Base-by-base conservation (phyloP, 345 rosid species). In the Citrus unshiu region DNA sequence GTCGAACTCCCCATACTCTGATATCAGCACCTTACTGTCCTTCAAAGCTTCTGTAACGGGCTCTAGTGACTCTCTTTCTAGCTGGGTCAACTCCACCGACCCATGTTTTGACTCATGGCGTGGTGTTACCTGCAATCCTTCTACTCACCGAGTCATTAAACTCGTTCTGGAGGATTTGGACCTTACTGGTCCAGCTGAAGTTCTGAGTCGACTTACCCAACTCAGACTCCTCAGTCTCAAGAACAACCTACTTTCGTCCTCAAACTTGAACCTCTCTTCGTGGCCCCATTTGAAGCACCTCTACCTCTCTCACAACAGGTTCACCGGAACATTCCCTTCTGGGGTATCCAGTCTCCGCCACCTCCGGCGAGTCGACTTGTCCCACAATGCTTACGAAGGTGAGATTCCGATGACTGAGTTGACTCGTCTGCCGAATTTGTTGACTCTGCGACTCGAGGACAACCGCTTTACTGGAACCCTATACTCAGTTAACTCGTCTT, bases 151-250 rank as follows among this genome's bases (percentile, higher is more conserved):
- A 58, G 88, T 88, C 79, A 72, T 78, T 46, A 61, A 56, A 61
- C 86, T 88, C 43, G 84, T 85, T 72, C 81, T 85, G 34, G 83
- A 85, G 67, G 66, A 68, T 67, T 80, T 88, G 34, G 37, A 69
- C 73, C 84, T 88, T 34, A 71, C 84, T 16, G 88, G 86, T 3
- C 21, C 84, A 1, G 46, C 79, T 69, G 29, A 29, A 14, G 46
- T 82, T 1, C 81, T 85, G 24, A 66, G 56, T 60, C 68, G 16
- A 24, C 87, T 88, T 68, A 54, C 81, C 22, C 68, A 84, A 35
- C 87, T 88, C 76, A 69, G 90, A 68, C 75, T 85, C 61, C 87
- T 88, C 62, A 85, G 88, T 77, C 81, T 88, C 37, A 80, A 81
- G 43, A 60, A 59, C 76, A 88, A 88, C 86, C 73, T 22, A 8